Percentiles rank a stretch among this genome's conserved stretches.
phyloP scores from a whole-genome alignment of 176 grass and related monocot genomes.

The Thalia dealbata region DNA sequence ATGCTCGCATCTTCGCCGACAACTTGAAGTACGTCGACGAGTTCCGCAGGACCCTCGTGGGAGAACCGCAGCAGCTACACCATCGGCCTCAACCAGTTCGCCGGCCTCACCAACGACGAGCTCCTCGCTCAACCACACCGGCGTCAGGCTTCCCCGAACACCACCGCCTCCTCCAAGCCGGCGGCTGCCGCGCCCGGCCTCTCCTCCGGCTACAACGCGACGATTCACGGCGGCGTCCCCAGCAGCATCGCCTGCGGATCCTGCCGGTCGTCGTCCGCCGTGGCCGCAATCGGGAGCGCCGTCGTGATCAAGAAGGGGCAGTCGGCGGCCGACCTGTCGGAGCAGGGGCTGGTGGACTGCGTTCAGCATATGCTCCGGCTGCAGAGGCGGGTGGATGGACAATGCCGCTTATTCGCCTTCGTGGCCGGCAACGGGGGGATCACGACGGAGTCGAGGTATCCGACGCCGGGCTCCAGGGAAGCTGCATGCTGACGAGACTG shows the following conservation, averaged over 20 bases:
- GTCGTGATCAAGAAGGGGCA: too few species aligned
- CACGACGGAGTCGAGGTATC: conserved; percentile 41
- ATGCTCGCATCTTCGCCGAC: conserved; percentile 20
- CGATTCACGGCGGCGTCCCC: too few species aligned
- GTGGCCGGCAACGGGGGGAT: conserved; percentile 40
- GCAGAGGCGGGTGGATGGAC: conserved; percentile 41
- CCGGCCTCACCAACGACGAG: neutral
- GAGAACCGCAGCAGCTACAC: conserved; percentile 12
- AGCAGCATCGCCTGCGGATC: conserved; percentile 37
- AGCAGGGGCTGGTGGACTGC: conserved; percentile 72
- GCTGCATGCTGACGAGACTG: conserved; percentile 31
- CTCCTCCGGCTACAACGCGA: too few species aligned
- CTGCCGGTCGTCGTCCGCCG: conserved; percentile 56
- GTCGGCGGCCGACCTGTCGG: conserved; percentile 18
- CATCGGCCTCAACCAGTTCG: conserved; percentile 7
- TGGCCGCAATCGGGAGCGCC: conserved; percentile 50
- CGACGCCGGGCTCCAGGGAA: conserved; percentile 17
- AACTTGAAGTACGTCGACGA: conserved; percentile 25
- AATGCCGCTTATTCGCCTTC: conserved; percentile 39
- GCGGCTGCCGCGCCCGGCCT: neutral
- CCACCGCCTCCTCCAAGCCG: neutral
- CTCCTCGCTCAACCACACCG: neutral
- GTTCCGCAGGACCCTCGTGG: neutral
- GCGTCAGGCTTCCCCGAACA: neutral
- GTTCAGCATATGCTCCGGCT: conserved; percentile 24